Evolutionary conservation across 2,329 filamentous ascomycete species (phyloP), one percentile per base, ranked within the genome.

Genomic region (Neofusicoccum parvum): DNA sequence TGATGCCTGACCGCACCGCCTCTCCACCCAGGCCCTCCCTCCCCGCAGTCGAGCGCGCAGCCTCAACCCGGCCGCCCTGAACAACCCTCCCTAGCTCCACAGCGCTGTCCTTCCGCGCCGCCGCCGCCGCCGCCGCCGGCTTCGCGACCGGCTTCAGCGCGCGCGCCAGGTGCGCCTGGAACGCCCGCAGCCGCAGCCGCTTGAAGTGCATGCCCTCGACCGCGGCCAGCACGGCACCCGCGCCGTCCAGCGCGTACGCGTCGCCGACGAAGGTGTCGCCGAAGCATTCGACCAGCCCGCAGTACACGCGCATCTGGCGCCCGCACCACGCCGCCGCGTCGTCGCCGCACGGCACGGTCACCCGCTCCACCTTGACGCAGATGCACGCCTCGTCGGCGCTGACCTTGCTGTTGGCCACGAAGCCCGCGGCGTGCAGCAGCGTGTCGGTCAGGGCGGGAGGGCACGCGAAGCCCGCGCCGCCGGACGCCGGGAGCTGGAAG

Each of bases 341-440:
- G 39, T 17, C n/a, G 1, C 43, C 43, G n/a, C 14, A 7, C 5
- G 54, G 54, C 1, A 59, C 27, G 7, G 41, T 59, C 6, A 46
- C 23, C 12, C 54, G 54, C 48, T 72, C 73, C 5, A 74, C 50
- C 17, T 69, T 64, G n/a, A 65, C 66, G 63, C 74, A 76, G 50
- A 76, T 76, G 36, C 72, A 73, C 15, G 70, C 73, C 5, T 71
- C 68, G 32, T 72, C 71, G 3, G 72, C 54, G 10, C 65, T 60
- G 14, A 73, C 70, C 17, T 70, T 70, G 11, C 67, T 65, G 53
- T 76, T 76, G 20, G 74, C 74, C 5, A 75, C 68, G 64, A 75
- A 76, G 2, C 74, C 74, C 1, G 74, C 72, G 2, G 73, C 70
- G 50, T 76, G 74, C 0, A 76, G 72, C 14, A 76, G 66, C 2